Conservation (phyloP, 805 yeast genomes). For the Metschnikowia reukaufii region DNA sequence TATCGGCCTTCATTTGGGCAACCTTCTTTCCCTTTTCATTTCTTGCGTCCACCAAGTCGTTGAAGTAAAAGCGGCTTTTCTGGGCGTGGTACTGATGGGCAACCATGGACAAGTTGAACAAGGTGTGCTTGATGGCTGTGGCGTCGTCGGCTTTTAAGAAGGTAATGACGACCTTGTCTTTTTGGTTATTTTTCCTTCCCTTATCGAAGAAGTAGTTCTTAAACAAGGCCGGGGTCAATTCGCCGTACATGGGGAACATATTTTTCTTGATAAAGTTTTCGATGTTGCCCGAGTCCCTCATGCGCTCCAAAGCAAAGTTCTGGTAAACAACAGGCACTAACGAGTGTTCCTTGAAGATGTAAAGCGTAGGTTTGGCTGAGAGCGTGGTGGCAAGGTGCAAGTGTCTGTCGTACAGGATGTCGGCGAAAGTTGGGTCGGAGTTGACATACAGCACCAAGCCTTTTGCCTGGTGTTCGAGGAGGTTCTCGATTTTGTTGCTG, state of each 20-base stretch:
- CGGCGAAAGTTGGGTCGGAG: conserved; percentile 34
- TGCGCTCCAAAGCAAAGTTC: conserved; percentile 63
- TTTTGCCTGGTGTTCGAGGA: conserved; percentile 43
- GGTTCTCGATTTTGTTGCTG: conserved; percentile 40
- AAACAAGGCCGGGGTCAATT: conserved; percentile 44
- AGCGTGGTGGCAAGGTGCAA: conserved; percentile 51
- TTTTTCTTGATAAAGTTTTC: conserved; percentile 50
- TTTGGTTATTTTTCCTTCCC: conserved; percentile 21
- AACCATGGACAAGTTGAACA: conserved; percentile 41
- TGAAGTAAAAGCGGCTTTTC: conserved; percentile 42
- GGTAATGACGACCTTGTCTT: conserved; percentile 50
- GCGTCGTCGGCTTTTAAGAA: conserved; percentile 45
- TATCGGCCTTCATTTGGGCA: conserved; percentile 41
- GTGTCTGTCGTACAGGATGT: conserved; percentile 42
- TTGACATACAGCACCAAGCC: conserved; percentile 45
- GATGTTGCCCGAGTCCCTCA: conserved; percentile 50
- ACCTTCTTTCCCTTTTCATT: conserved; percentile 45
- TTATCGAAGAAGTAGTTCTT: conserved; percentile 33
- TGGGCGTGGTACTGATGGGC: conserved; percentile 50
- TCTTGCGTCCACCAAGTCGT: conserved; percentile 28
- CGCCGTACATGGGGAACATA: conserved; percentile 52
- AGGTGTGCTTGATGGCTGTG: conserved; percentile 30
- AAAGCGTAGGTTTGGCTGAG: conserved; percentile 61
- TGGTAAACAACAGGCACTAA: conserved; percentile 53
- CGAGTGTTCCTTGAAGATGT: conserved; percentile 59